Evolutionary conservation across 306 rosid genomes (phyloP), one percentile per base, ranked within the genome.

Genomic region (Alnus rubra): DNA sequence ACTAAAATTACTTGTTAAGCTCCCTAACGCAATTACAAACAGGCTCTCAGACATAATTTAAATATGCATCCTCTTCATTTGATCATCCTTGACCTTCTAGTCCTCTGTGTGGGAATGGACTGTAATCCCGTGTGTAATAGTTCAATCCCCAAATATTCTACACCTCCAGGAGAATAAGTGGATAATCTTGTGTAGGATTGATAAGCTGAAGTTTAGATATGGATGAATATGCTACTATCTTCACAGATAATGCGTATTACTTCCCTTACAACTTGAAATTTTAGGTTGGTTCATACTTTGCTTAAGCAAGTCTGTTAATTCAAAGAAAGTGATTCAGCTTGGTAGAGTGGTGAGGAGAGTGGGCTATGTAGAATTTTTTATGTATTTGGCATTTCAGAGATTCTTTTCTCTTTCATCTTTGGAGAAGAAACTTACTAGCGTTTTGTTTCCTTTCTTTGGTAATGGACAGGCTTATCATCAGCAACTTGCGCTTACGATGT

Each of bases 401-500:
- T 37, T 65, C 23, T 65, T 7, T 28, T 37, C 28, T 8, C 47
- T 64, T 64, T 37, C 70, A 33, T 35, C 5, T 35, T 65, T 15
- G 71, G 71, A 53, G 58, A 52, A 73, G 47, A 30, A 53, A 73
- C 39, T 76, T 10, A 65, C 60, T 2, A 54, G n/a, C 2, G 1
- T 55, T 81, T 63, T 70, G 2, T 37, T 14, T 55, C 45, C 13
- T 65, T 74, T 69, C 64, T 80, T 59, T 83, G 79, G 65, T 47
- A 75, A 82, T 86, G 76, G 56, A 79, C 94, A 95, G 98, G 88
- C 65, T 77, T 87, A 18, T 74, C 92, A 67, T 63, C 85, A n/a
- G 89, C 73, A 33, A 82, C 88, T 58, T 89, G 96, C 62, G 77
- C 97, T 18, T 84, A 89, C 2, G 99, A 96, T 49, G 88, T 91